A percentile compares a stretch with the other conserved stretches of the same genome.
phyloP scores from a whole-genome alignment of 148 eudicot species.

The Persicaria tinctoria region DNA sequence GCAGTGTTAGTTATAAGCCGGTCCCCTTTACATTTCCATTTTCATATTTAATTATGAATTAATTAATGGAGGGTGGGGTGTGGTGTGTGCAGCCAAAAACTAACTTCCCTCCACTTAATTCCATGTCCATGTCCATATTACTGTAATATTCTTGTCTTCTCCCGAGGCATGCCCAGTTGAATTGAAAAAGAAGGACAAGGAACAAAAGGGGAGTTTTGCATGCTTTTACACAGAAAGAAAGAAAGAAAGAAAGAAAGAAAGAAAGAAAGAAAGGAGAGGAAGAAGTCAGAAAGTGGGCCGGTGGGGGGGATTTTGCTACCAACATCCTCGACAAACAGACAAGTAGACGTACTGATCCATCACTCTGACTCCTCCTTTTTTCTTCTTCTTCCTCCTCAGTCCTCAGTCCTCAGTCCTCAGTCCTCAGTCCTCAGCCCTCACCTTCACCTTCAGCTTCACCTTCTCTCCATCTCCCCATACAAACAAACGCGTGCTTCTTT shows the following conservation, averaged over 20 bases:
- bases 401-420: background rate
- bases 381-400: background rate
- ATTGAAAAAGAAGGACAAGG: background rate
- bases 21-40: too few species aligned
- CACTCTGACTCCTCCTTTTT: background rate
- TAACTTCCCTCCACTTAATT: too few species aligned
- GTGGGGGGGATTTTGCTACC: background rate
- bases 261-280: constrained; percentile 4
- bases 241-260: constrained; percentile 9
- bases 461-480: background rate
- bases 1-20: too few species aligned
- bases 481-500: constrained; percentile 6
- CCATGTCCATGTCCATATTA: too few species aligned
- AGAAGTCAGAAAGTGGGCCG: background rate
- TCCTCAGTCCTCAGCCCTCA: background rate
- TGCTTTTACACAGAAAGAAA: background rate
- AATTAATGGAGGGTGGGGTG: too few species aligned
- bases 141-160: background rate
- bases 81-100: too few species aligned
- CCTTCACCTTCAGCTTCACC: background rate
- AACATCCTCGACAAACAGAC: constrained; percentile 14
- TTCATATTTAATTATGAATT: too few species aligned
- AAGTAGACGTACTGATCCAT: background rate
- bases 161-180: background rate
- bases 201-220: background rate